Evolutionary conservation across 148 eudicot species (phyloP).

Genomic region (Polygonum aviculare): DNA sequence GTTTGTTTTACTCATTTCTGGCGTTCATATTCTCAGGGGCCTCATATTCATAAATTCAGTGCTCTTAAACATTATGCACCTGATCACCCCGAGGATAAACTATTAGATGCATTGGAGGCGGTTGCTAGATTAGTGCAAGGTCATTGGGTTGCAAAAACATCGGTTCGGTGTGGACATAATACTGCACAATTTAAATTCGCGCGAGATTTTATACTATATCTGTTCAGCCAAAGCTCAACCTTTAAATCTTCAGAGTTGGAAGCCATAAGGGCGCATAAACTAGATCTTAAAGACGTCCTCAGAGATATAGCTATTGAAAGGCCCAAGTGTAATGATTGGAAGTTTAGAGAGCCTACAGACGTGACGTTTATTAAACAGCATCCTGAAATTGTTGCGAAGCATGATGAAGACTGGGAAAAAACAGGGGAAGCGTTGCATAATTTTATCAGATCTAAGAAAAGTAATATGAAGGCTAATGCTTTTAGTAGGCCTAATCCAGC

Average conservation of each 20-base stretch:
- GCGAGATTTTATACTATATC: conserved; percentile 49
- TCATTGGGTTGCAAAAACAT: conserved; percentile 64
- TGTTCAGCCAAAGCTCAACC: conserved; percentile 45
- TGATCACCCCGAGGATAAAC: conserved; percentile 40
- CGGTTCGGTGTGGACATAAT: neutral
- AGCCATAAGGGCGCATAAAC: neutral
- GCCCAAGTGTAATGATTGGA: conserved; percentile 52
- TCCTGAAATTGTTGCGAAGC: conserved; percentile 39
- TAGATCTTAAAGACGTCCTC: conserved; percentile 20
- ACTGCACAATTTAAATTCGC: conserved; percentile 6
- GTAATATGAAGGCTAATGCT: conserved; percentile 18
- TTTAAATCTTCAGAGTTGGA: conserved; percentile 28
- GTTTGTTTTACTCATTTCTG: neutral
- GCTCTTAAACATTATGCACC: conserved; percentile 61
- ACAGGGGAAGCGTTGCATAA: conserved; percentile 19
- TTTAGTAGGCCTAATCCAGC: conserved; percentile 18
- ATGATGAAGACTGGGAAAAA: conserved; percentile 37
- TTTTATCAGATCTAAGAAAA: conserved; percentile 16
- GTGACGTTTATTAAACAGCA: conserved; percentile 34
- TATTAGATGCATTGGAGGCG: conserved; percentile 43
- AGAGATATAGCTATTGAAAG: conserved; percentile 54
- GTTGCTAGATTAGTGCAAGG: conserved; percentile 74
- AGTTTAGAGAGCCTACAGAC: conserved; percentile 62
- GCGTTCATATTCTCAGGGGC: conserved; percentile 31
- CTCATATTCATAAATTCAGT: conserved; percentile 50